phyloP scores from a whole-genome alignment of 495 filamentous ascomycete species.

The Podospora pseudopauciseta region DNA sequence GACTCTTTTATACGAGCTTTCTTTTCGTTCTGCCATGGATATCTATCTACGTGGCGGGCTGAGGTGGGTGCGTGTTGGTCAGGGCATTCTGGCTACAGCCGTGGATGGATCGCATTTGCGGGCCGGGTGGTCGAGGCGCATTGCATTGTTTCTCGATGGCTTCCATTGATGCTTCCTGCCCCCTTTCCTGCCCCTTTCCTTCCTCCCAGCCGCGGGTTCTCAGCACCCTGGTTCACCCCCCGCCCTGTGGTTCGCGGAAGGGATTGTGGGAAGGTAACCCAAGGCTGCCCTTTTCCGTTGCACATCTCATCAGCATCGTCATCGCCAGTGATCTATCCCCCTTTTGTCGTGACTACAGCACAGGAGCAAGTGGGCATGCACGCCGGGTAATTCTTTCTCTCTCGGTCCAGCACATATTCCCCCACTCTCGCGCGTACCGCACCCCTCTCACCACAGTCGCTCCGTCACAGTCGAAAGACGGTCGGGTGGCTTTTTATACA shows the following conservation, averaged over 20 bases:
- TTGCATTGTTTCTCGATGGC: not conserved
- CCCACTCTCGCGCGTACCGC: not conserved
- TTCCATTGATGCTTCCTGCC: not conserved
- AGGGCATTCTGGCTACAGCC: not conserved
- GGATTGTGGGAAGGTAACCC: not conserved
- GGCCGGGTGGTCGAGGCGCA: not conserved
- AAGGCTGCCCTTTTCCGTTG: not conserved
- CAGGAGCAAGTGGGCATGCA: not conserved
- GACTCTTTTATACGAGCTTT: constrained; percentile 2
- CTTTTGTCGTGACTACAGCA: not conserved
- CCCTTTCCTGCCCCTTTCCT: not conserved
- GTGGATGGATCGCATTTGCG: not conserved
- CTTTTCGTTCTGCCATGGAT: not conserved
- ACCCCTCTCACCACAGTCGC: not conserved
- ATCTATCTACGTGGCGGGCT: not conserved
- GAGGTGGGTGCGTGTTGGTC: not conserved
- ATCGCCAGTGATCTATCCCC: not conserved
- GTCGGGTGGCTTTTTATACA: not conserved
- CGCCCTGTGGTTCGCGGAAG: not conserved
- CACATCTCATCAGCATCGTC: not conserved
- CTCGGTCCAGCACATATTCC: not conserved
- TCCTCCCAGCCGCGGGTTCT: not conserved
- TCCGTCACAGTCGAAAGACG: not conserved
- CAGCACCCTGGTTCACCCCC: not conserved
- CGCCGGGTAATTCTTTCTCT: not conserved